These are phyloP conservation scores for Paecilomyces sp. DNA, from an alignment of 2,329 filamentous ascomycete species.

Conservation along the genomic window DNA sequence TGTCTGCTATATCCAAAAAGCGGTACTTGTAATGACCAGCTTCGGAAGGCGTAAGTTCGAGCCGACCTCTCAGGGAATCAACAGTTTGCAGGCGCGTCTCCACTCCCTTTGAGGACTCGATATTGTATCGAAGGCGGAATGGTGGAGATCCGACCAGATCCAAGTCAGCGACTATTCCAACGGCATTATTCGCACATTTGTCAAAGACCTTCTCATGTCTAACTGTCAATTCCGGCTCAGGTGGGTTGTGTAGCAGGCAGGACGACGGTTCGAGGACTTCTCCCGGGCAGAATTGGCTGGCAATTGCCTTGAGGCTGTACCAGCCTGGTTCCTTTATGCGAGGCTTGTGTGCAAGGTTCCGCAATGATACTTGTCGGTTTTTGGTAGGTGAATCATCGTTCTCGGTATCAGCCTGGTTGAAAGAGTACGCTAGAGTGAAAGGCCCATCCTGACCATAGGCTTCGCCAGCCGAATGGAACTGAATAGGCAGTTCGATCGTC, in stretches of 20 bases:
- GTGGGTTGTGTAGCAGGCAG: conserved; percentile 85
- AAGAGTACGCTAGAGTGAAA: conserved; percentile 72
- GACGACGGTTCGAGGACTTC: conserved; percentile 90
- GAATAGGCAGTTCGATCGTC: conserved; percentile 60
- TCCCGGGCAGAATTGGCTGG: conserved; percentile 73
- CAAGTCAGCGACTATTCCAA: conserved; percentile 80
- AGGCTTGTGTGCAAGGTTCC: conserved; percentile 56
- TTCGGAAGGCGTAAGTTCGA: conserved; percentile 72
- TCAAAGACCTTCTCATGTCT: conserved; percentile 78
- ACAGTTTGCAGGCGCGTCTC: conserved; percentile 51
- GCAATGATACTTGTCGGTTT: conserved; percentile 49
- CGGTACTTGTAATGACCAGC: conserved; percentile 83
- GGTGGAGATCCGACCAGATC: conserved; percentile 89
- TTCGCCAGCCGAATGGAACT: conserved; percentile 57
- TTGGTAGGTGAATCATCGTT: conserved; percentile 55
- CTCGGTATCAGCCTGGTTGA: conserved; percentile 69
- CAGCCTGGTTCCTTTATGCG: conserved; percentile 70
- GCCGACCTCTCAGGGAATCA: conserved; percentile 68
- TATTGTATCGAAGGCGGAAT: conserved; percentile 73
- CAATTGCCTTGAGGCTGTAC: conserved; percentile 75
- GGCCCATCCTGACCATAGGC: conserved; percentile 53
- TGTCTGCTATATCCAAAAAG: conserved; percentile 74
- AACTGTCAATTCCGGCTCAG: conserved; percentile 72
- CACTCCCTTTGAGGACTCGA: conserved; percentile 54
- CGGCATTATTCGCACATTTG: conserved; percentile 88